phyloP scores from a whole-genome alignment of 345 rosid genomes.

The Acer negundo region DNA sequence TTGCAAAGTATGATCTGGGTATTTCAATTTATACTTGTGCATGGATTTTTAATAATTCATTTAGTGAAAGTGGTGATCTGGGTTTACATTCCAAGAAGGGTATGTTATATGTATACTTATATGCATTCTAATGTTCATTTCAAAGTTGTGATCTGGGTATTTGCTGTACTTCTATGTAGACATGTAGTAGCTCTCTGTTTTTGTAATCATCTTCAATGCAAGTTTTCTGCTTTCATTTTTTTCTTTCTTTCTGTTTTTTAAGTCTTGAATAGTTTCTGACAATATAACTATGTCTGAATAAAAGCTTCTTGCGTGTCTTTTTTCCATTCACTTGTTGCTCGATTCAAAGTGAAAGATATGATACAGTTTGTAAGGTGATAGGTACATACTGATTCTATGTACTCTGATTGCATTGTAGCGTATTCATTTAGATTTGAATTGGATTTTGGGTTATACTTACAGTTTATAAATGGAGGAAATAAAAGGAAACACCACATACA shows the following conservation, averaged over 20 bases:
- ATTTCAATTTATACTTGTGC: not conserved
- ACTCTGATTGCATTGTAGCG: too few species aligned
- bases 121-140: not conserved
- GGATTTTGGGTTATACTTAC: too few species aligned
- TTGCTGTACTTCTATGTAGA: too few species aligned
- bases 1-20: slow-evolving; percentile 3
- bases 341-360: not conserved
- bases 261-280: too few species aligned
- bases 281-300: too few species aligned
- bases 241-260: too few species aligned
- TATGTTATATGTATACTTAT: too few species aligned
- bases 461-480: not conserved
- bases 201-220: too few species aligned
- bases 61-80: not conserved
- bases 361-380: not conserved
- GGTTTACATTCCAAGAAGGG: not conserved
- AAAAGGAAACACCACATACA: not conserved
- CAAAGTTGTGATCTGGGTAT: not conserved
- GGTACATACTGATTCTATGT: not conserved
- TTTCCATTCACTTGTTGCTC: not conserved
- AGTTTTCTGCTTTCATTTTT: not conserved
- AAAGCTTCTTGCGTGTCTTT: too few species aligned
- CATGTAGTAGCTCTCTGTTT: too few species aligned
- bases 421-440: not conserved
- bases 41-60: not conserved